phyloP scores from a whole-genome alignment of 495 filamentous ascomycete species.

The Penicilliopsis zonata region DNA sequence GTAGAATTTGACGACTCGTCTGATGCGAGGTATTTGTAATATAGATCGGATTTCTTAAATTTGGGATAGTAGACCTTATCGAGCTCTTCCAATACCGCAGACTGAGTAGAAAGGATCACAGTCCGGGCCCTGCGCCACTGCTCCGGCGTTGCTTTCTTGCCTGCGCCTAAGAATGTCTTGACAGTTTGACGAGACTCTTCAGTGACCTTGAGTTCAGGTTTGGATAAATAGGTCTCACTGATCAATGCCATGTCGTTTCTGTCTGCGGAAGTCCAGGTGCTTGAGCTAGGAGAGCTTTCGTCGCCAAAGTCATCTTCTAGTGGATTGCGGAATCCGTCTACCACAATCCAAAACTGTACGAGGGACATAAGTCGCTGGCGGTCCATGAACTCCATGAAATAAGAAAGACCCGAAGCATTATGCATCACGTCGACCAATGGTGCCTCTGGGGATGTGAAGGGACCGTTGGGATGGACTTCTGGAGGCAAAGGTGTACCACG shows the following conservation, averaged over 20 bases:
- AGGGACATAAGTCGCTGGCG: slow-evolving; percentile 72
- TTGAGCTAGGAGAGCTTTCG: slow-evolving; percentile 49
- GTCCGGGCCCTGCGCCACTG: slow-evolving; percentile 78
- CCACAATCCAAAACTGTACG: slow-evolving; percentile 98
- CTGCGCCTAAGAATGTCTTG: slow-evolving; percentile 65
- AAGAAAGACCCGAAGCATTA: slow-evolving; percentile 81
- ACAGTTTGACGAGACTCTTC: slow-evolving; percentile 56
- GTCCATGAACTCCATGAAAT: slow-evolving; percentile 99
- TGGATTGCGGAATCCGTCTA: slow-evolving; percentile 93
- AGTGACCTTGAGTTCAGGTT: slow-evolving; percentile 67
- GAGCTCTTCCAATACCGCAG: slow-evolving; percentile 70
- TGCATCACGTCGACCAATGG: slow-evolving; percentile 73
- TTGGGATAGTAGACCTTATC: slow-evolving; percentile 63
- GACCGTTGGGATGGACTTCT: slow-evolving; percentile 22
- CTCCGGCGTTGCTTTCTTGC: slow-evolving; percentile 55
- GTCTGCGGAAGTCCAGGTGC: slow-evolving; percentile 73
- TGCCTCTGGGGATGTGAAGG: slow-evolving; percentile 52
- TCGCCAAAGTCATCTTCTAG: slow-evolving; percentile 77
- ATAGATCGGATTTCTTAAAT: slow-evolving; percentile 86
- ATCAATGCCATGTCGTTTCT: slow-evolving; percentile 80
- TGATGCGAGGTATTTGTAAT: slow-evolving; percentile 87
- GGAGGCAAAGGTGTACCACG: slow-evolving; percentile 19
- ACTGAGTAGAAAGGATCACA: slow-evolving; percentile 75
- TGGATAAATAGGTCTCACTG: slow-evolving; percentile 75
- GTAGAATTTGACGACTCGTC: slow-evolving; percentile 59